A percentile compares a stretch with the other conserved stretches of the same genome.
These are phyloP conservation scores for Aspergillus candidus DNA, from an alignment of 2,329 filamentous ascomycete species.

Conservation along the genomic window DNA sequence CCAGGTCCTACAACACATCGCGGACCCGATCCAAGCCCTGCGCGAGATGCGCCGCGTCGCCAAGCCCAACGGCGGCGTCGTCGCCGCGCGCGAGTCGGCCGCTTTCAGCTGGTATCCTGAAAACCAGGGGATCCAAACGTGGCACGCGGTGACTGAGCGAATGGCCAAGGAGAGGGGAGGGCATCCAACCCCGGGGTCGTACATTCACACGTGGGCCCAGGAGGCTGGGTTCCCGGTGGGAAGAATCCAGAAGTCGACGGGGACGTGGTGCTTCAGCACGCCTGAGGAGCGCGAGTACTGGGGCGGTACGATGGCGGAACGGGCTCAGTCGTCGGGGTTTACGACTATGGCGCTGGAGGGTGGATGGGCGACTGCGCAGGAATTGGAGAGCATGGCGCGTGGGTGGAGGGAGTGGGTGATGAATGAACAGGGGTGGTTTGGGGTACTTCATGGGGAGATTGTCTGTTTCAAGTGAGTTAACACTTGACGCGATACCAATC, in stretches of 20 bases:
- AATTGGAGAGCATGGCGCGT: conserved; percentile 26
- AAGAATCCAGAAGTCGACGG: conserved; percentile 23
- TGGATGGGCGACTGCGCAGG: conserved; percentile 26
- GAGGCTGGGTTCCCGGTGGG: conserved; percentile 27
- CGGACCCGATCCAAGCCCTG: conserved; percentile 46
- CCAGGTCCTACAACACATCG: conserved; percentile 54
- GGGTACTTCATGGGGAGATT: conserved; percentile 34
- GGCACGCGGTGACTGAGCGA: conserved; percentile 16
- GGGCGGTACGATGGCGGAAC: conserved; percentile 30
- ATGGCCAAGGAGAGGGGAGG: conserved; percentile 22
- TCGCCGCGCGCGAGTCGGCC: conserved; percentile 44
- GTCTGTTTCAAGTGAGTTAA: conserved; percentile 27
- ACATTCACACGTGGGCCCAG: conserved; percentile 32
- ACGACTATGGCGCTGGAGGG: conserved; percentile 23
- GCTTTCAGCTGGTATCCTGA: conserved; percentile 29
- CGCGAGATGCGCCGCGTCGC: conserved; percentile 51
- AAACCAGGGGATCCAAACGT: conserved; percentile 20
- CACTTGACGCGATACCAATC: not conserved
- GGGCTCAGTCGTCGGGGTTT: conserved; percentile 25
- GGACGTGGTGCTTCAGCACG: conserved; percentile 32
- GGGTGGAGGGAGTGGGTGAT: conserved; percentile 32
- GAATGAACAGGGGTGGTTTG: conserved; percentile 34
- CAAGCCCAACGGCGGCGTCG: conserved; percentile 49
- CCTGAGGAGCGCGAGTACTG: conserved; percentile 29
- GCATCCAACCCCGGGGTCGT: conserved; percentile 22